phyloP scores from a whole-genome alignment of 352 stramenopile genomes.

The Thalassiosira livingstoniorum region DNA sequence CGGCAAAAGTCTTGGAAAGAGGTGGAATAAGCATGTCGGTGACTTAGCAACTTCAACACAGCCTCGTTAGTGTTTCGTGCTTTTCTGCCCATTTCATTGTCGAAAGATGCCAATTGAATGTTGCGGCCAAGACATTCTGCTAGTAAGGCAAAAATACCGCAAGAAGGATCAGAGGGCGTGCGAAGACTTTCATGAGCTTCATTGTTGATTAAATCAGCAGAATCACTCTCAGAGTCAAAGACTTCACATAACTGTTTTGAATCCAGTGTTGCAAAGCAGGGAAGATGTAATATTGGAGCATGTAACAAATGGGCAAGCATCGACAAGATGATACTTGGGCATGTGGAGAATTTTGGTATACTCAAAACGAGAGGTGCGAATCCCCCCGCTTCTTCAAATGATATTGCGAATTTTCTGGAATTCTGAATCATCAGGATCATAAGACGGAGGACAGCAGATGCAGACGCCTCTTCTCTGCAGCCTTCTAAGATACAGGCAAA shows the following conservation, averaged over 20 bases:
- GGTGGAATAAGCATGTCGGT: slow-evolving; percentile 77
- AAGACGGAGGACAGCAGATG: slow-evolving; percentile 78
- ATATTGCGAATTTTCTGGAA: slow-evolving; percentile 75
- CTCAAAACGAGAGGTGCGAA: slow-evolving; percentile 85
- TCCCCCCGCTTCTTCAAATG: slow-evolving; percentile 80
- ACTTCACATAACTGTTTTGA: slow-evolving; percentile 82
- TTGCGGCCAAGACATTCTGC: slow-evolving; percentile 85
- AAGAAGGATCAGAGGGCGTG: slow-evolving; percentile 70
- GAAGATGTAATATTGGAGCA: slow-evolving; percentile 82
- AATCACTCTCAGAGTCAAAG: slow-evolving; percentile 82
- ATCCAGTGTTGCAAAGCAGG: slow-evolving; percentile 79
- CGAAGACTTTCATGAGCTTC: slow-evolving; percentile 40
- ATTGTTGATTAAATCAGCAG: slow-evolving; percentile 66
- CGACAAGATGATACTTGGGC: slow-evolving; percentile 80
- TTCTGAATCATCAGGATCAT: slow-evolving; percentile 87
- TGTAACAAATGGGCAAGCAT: slow-evolving; percentile 85
- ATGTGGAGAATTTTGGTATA: slow-evolving; percentile 86
- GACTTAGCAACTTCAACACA: slow-evolving; percentile 79
- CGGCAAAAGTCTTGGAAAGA: slow-evolving; percentile 84
- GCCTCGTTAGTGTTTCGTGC: slow-evolving; percentile 82
- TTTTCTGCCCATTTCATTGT: slow-evolving; percentile 75
- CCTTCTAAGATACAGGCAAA: slow-evolving; percentile 86
- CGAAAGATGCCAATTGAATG: slow-evolving; percentile 80
- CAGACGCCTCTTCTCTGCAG: slow-evolving; percentile 83
- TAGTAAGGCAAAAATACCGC: slow-evolving; percentile 83